Base-by-base conservation (phyloP, 106 monocot genomes). In the Chionographis japonica region DNA sequence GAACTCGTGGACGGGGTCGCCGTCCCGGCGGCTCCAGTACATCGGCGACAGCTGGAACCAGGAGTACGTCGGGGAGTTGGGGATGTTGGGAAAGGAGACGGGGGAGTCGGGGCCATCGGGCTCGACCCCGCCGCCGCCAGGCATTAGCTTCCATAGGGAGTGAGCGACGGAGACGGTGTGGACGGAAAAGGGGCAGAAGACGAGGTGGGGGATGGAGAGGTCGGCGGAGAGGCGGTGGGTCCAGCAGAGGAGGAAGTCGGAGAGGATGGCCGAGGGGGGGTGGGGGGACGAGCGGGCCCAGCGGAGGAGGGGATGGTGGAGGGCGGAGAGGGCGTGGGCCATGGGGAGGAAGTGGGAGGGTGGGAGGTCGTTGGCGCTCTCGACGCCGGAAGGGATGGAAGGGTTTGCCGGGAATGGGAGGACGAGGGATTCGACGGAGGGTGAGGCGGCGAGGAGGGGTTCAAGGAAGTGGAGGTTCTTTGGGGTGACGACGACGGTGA, bases 201-300 rank as follows among this genome's bases (percentile, higher is more conserved):
- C 52, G 74, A 84, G 13, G 37, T 52, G 69, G 4, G 71, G 83
- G 51, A 84, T 41, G 50, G 40, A 39, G 39, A 84, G 60, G 19
- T 72, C 78, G 12, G 10, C 36, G 54, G 83, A 69, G 56, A 84
- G 74, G 54, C 6, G 35, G 54, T 40, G 50, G 16, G 75, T 62
- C 79, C 78, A 84, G 36, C 79, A 75, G 27, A 78, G 70, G 67
- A 84, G 79, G 67, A 75, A 75, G 57, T 84, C 83, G 57, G 83
- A 75, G 56, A 84, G 12, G 67, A 79, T 10, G 56, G 74, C 66
- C 40, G 74, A 40, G 39, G 66, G 69, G n/a, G 62, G 68, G 36
- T 73, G 13, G 20, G 74, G 49, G 56, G 40, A 37, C 17, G 69
- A 56, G 62, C 18, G 41, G 58, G 52, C 57, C 75, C 75, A 75